Evolutionary conservation across 177 flowering plant genomes (phyloP), one percentile per base, ranked within the genome.

Genomic region (Tripterygium wilfordii): DNA sequence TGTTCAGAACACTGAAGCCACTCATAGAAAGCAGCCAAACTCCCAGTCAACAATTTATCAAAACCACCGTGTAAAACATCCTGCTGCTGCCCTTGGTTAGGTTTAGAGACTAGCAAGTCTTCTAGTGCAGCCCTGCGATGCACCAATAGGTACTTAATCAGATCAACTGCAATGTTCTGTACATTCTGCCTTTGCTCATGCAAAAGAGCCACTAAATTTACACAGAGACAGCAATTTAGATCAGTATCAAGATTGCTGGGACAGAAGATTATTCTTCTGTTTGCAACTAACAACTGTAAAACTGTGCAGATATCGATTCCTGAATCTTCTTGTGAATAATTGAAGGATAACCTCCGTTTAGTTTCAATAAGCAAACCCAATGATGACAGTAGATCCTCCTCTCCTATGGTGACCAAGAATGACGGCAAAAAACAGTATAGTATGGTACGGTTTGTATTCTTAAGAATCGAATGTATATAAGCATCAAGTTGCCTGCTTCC

Each of bases 1-100:
- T 70, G 79, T 56, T 85, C 88, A 56, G 92, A 77, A 54, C 55
- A 64, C 57, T 74, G 77, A 61, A 87, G 62, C 99, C 99, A 94
- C 54, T 78, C 87, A 55, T 73, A 72, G 67, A 94, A 94, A 10
- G 53, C 63, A 45, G 87, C 57, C 42, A 73, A 68, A 57, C 65
- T 78, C 49, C 76, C 83, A 43, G 95, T 83, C 67, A 90, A 62
- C 27, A 94, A 70, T 59, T 69, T 79, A 60, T 94, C 99, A 69
- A 94, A 90, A 17, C 99, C 99, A 57, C 90, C 90, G 63, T 80
- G 99, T 18, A 94, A 67, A 36, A 82, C 95, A 83, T 94, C 91
- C 55, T 85, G 28, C 19, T 71, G 70, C 24, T 66, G 83, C 16
- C 92, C 96, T 67, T 87, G 96, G 56, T 78, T 83, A 57, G 85